Evolutionary conservation across 805 yeast genomes (phyloP).

Genomic region (Saturnispora saitoi): DNA sequence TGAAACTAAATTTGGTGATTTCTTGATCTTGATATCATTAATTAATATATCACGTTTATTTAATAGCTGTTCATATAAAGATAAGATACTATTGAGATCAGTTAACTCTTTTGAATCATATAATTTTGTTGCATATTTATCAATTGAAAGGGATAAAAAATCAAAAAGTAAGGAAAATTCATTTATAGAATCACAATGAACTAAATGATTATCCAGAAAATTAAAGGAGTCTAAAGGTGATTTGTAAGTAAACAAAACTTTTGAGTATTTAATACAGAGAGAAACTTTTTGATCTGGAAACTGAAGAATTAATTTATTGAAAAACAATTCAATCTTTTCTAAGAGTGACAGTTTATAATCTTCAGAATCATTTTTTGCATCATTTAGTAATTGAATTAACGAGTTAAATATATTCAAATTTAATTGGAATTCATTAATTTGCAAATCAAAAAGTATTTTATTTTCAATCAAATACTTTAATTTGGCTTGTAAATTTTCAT

Average conservation of each 20-base stretch:
- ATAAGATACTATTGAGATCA: conserved; percentile 36
- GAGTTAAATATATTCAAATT: not conserved
- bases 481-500: conserved; percentile 14
- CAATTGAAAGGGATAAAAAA: conserved; percentile 53
- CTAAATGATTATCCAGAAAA: conserved; percentile 41
- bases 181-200: conserved; percentile 38
- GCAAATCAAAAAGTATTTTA: not conserved
- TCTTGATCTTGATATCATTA: conserved; percentile 60
- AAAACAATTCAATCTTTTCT: conserved; percentile 16
- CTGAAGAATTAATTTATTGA: conserved; percentile 28
- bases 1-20: conserved; percentile 50
- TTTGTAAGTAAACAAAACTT: conserved; percentile 35
- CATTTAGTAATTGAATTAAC: conserved; percentile 12
- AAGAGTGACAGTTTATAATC: not conserved
- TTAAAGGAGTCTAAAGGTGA: conserved; percentile 33
- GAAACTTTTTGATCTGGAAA: conserved; percentile 56
- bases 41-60: conserved; percentile 47
- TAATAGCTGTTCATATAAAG: conserved; percentile 45
- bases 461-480: conserved; percentile 19
- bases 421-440: not conserved
- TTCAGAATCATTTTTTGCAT: not conserved
- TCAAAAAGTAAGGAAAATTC: conserved; percentile 64
- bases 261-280: conserved; percentile 40
- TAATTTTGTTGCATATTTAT: conserved; percentile 15
- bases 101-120: conserved; percentile 11